These are phyloP conservation scores for Monilinia aucupariae DNA, from an alignment of 2,329 filamentous ascomycete genomes.

Conservation along the genomic window DNA sequence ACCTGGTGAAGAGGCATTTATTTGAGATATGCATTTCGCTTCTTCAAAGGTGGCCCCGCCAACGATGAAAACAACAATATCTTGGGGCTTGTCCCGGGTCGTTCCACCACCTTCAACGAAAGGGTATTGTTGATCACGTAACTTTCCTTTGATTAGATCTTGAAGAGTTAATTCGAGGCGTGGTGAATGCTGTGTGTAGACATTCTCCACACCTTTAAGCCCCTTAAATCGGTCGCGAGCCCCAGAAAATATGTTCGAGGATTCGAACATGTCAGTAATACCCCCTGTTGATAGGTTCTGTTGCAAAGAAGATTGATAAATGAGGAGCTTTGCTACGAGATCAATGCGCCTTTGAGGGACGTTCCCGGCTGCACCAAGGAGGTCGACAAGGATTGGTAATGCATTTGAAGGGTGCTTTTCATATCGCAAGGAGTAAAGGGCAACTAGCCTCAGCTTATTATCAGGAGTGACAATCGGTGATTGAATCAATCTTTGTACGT, in stretches of 20 bases:
- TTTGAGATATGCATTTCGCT: constrained; percentile 88
- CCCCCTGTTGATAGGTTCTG: constrained; percentile 68
- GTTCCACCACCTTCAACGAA: constrained; percentile 85
- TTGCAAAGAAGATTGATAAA: constrained; percentile 83
- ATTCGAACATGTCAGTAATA: constrained; percentile 88
- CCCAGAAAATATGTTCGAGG: constrained; percentile 82
- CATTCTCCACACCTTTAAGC: constrained; percentile 94
- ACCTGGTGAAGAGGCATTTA: constrained; percentile 86
- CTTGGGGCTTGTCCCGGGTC: constrained; percentile 92
- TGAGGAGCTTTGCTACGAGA: constrained; percentile 73
- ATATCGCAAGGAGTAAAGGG: constrained; percentile 92
- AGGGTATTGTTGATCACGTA: constrained; percentile 83
- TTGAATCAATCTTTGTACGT: constrained; percentile 79
- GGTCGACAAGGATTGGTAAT: constrained; percentile 76
- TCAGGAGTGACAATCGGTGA: constrained; percentile 69
- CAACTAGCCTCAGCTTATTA: constrained; percentile 83
- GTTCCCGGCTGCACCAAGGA: constrained; percentile 78
- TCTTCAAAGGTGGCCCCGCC: constrained; percentile 95
- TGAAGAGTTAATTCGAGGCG: constrained; percentile 82
- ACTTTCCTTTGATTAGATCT: constrained; percentile 83
- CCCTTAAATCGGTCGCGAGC: constrained; percentile 87
- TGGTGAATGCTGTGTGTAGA: constrained; percentile 96
- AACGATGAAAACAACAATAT: constrained; percentile 90
- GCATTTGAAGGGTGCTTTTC: constrained; percentile 80
- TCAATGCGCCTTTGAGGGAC: constrained; percentile 71